Evolutionary conservation across 2,329 filamentous ascomycete genomes (phyloP).

Genomic region (Trichoderma pleuroti): DNA sequence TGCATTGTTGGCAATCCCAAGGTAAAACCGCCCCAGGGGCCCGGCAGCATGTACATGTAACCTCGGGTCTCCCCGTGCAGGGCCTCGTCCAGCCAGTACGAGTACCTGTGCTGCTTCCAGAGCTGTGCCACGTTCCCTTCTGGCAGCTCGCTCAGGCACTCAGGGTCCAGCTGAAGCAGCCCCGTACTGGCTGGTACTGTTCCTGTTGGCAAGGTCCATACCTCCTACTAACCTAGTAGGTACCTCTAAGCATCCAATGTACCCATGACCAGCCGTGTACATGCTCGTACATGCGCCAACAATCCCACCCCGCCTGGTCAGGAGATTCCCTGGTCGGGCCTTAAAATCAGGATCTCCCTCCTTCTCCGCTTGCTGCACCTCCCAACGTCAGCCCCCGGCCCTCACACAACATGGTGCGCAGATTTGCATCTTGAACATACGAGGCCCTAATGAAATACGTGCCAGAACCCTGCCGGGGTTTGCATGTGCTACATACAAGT

Average conservation of each 20-base stretch:
- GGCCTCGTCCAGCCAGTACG: constrained; percentile 3
- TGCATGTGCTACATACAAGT: not conserved
- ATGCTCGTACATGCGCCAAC: not conserved
- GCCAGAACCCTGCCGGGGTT: not conserved
- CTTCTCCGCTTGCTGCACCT: constrained; percentile 3
- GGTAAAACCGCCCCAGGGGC: not conserved
- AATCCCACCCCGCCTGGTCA: not conserved
- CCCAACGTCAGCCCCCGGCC: not conserved
- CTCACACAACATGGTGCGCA: constrained; percentile 5
- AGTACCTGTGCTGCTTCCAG: not conserved
- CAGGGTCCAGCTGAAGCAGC: not conserved
- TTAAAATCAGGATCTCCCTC: constrained; percentile 16
- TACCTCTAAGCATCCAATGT: not conserved
- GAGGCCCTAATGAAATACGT: not conserved
- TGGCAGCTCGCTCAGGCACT: not conserved
- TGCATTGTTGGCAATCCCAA: not conserved
- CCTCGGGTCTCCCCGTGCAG: not conserved
- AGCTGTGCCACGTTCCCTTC: constrained; percentile 11
- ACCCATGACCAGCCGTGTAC: not conserved
- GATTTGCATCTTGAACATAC: constrained; percentile 14
- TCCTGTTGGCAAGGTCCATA: not conserved
- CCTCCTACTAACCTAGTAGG: too few species aligned
- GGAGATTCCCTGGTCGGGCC: constrained; percentile 7
- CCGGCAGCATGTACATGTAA: not conserved
- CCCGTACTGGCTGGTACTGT: not conserved